A percentile compares a stretch with the other conserved stretches of the same genome.
Evolutionary conservation across 768 basidiomycete genomes (phyloP).

Genomic region (Cyclocybe cylindracea): DNA sequence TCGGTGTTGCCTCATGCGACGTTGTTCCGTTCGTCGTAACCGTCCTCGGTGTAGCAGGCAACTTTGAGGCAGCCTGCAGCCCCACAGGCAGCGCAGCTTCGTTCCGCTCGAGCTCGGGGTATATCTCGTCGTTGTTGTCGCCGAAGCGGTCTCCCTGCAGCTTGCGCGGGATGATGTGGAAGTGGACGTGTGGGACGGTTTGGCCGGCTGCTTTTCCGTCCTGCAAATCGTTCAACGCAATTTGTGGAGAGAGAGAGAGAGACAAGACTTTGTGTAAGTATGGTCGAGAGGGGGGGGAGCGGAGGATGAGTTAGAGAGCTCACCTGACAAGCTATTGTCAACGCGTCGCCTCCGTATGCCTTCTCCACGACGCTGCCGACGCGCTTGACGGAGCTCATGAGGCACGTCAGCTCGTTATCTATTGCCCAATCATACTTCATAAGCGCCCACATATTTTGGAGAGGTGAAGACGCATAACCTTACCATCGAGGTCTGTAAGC

Average conservation of each 20-base stretch:
- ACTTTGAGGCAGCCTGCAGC: constrained; percentile 19
- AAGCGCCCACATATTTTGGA: neutral
- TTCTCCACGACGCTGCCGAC: constrained; percentile 82
- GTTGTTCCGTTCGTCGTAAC: no score
- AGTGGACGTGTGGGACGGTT: constrained; percentile 91
- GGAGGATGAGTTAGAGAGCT: neutral
- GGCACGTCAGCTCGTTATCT: constrained; percentile 71
- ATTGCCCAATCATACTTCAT: neutral
- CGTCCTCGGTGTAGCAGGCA: no score
- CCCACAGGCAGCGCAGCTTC: constrained; percentile 53
- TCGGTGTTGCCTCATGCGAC: no score
- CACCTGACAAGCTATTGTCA: constrained; percentile 92
- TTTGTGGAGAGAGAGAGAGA: no score
- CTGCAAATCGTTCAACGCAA: constrained; percentile 45
- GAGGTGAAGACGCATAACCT: neutral
- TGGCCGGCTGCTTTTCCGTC: constrained; percentile 86
- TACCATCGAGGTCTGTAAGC: constrained; percentile 56
- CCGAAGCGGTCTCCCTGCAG: constrained; percentile 67
- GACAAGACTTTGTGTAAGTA: no score
- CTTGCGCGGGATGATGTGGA: constrained; percentile 88
- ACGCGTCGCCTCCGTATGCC: constrained; percentile 77
- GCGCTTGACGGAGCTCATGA: constrained; percentile 78
- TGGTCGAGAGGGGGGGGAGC: no score
- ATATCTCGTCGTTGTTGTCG: constrained; percentile 67
- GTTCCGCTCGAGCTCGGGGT: constrained; percentile 72